Evolutionary conservation across 192 early-diverging fungal species (phyloP).

Genomic region (Jimgerdemannia flammicorona): DNA sequence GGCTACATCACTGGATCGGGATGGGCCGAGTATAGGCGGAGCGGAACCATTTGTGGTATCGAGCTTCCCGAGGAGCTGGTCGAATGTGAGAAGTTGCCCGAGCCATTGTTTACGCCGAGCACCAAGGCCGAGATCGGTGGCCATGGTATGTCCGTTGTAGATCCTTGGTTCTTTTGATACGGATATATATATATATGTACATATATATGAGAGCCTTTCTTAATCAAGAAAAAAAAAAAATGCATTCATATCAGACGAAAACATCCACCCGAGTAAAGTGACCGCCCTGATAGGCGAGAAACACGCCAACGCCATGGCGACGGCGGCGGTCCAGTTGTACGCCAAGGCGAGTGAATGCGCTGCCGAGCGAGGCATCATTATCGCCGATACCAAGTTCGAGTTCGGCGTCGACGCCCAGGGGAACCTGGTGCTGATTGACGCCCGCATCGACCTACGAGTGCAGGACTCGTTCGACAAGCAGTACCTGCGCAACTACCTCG

Average conservation of each 20-base stretch:
- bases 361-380: conserved; percentile 82
- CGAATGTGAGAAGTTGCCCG: conserved; percentile 81
- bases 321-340: conserved; percentile 79
- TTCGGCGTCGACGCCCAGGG: conserved; percentile 91
- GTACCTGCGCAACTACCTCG: conserved; percentile 92
- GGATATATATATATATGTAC: too few relatives aligned
- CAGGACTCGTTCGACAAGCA: conserved; percentile 98
- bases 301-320: conserved; percentile 70
- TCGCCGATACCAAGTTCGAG: conserved; percentile 99
- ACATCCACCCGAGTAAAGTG: conserved; percentile 93
- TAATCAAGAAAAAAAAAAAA: too few relatives aligned
- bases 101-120: conserved; percentile 92
- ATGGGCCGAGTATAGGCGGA: conserved; percentile 91
- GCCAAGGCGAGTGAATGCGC: conserved; percentile 85
- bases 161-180: not conserved
- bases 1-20: conserved; percentile 97
- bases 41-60: conserved; percentile 93
- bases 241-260: conserved; percentile 66
- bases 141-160: conserved; percentile 57
- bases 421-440: conserved; percentile 85
- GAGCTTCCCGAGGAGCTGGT: conserved; percentile 70
- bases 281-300: conserved; percentile 81
- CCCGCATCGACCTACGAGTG: conserved; percentile 71
- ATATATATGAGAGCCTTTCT: too few relatives aligned
- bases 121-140: conserved; percentile 99